These are phyloP conservation scores for Tagetes patula DNA, from an alignment of 129 eudicot genomes.

Conservation along the genomic window DNA sequence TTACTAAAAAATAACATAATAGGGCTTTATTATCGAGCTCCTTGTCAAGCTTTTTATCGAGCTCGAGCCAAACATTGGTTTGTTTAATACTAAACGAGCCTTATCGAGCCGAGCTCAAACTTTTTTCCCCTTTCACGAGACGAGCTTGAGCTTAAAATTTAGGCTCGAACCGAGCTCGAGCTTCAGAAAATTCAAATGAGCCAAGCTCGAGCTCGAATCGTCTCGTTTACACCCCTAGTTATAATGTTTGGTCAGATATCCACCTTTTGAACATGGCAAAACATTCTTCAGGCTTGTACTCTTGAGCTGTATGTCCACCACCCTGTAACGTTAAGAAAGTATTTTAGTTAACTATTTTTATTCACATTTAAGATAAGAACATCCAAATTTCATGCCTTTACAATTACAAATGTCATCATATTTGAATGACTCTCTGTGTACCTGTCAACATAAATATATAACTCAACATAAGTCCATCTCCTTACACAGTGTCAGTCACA, in stretches of 20 bases:
- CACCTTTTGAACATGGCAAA: slow-evolving; percentile 15
- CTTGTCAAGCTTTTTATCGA: too few species aligned
- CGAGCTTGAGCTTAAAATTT: too few species aligned
- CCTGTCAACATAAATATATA: slow-evolving; percentile 18
- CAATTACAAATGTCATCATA: slow-evolving; percentile 57
- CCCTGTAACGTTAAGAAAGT: slow-evolving; percentile 7
- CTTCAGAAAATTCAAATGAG: too few species aligned
- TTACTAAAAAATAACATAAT: too few species aligned
- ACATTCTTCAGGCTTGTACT: slow-evolving; percentile 26
- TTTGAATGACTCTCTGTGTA: slow-evolving; percentile 50
- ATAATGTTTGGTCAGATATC: slow-evolving; percentile 11
- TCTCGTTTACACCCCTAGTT: too few species aligned
- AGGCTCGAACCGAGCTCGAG: too few species aligned
- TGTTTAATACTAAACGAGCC: too few species aligned
- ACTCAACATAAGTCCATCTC: background rate
- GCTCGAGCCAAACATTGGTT: too few species aligned
- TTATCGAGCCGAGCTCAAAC: too few species aligned
- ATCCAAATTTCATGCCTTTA: slow-evolving; percentile 49
- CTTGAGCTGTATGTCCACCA: slow-evolving; percentile 30
- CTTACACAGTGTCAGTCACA: background rate
- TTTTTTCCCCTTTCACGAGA: too few species aligned
- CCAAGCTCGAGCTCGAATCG: too few species aligned
- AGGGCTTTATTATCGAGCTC: too few species aligned
- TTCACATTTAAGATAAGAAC: background rate
- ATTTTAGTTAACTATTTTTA: background rate